Evolutionary conservation across 2,329 filamentous ascomycete genomes (phyloP).

Genomic region (Diaporthe helianthi): DNA sequence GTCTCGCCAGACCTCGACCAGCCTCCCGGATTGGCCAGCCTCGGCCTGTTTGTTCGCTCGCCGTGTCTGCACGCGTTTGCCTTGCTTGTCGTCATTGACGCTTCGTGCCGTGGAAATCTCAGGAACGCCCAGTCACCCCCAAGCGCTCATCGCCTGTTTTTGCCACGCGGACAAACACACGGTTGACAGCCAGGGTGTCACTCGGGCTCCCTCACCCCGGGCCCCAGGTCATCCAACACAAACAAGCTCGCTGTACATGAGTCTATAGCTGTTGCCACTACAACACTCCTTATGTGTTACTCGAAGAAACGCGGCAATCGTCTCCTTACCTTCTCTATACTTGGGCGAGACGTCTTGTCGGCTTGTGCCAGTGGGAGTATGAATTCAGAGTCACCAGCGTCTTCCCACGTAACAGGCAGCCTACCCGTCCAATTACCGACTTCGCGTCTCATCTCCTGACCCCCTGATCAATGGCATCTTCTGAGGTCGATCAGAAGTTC

Average conservation of each 20-base stretch:
- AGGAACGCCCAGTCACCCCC: constrained; percentile 13
- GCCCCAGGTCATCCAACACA: not conserved
- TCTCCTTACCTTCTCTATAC: constrained; percentile 20
- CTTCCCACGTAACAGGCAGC: not conserved
- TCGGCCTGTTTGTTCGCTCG: not conserved
- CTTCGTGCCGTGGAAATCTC: not conserved
- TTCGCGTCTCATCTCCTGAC: not conserved
- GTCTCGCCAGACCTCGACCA: not conserved
- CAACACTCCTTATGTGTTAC: constrained; percentile 34
- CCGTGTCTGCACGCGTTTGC: not conserved
- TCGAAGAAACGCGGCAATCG: constrained; percentile 4
- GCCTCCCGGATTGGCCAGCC: not conserved
- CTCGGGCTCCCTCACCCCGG: not conserved
- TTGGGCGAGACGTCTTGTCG: constrained; percentile 25
- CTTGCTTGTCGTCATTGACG: not conserved
- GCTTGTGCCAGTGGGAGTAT: constrained; percentile 1
- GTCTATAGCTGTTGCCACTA: constrained; percentile 7
- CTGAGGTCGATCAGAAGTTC: constrained; percentile 97
- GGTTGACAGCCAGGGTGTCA: not conserved
- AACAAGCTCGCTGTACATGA: constrained; percentile 6
- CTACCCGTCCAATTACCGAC: constrained; percentile 5
- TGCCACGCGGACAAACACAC: not conserved
- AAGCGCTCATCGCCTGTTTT: constrained; percentile 6
- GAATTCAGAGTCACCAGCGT: constrained; percentile 6
- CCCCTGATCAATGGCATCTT: constrained; percentile 78